Conservation (phyloP, 768 basidiomycete genomes). For the Zangia roseola region DNA sequence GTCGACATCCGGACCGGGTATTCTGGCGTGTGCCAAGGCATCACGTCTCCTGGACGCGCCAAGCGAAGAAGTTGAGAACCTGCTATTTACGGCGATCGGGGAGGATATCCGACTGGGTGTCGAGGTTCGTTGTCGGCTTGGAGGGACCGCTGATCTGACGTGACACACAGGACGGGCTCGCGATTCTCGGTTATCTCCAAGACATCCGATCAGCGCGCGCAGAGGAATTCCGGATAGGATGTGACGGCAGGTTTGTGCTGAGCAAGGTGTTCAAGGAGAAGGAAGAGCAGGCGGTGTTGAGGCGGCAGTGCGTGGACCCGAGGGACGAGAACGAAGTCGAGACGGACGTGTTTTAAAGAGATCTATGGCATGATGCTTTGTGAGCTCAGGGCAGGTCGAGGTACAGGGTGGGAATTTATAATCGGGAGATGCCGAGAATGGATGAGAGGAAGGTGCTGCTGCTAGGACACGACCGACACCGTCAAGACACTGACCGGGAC, state of each 20-base stretch:
- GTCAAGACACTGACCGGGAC: constrained; percentile 22
- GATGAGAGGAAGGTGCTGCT: neutral
- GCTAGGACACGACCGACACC: constrained; percentile 4
- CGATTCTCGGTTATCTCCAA: constrained; percentile 47
- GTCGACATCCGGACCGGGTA: constrained; percentile 45
- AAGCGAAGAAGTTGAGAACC: constrained; percentile 57
- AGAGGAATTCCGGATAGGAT: constrained; percentile 61
- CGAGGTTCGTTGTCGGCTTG: constrained; percentile 38
- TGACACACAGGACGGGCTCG: constrained; percentile 50
- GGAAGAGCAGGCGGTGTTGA: constrained; percentile 48
- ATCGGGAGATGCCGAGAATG: constrained; percentile 20
- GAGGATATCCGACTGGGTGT: constrained; percentile 45
- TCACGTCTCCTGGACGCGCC: constrained; percentile 46
- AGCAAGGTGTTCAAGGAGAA: constrained; percentile 66
- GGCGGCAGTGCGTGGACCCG: constrained; percentile 21
- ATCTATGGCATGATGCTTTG: no score
- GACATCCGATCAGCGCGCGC: constrained; percentile 49
- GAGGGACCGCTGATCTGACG: neutral
- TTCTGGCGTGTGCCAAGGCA: constrained; percentile 66
- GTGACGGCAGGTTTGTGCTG: constrained; percentile 51
- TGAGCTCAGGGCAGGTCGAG: constrained; percentile 28
- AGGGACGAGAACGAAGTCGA: constrained; percentile 23
- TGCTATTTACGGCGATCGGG: constrained; percentile 49
- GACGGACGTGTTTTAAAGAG: constrained; percentile 23
- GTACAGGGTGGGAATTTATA: constrained; percentile 21